phyloP scores from a whole-genome alignment of 1,284 basidiomycete species.

The Cutaneotrichosporon cutaneum region DNA sequence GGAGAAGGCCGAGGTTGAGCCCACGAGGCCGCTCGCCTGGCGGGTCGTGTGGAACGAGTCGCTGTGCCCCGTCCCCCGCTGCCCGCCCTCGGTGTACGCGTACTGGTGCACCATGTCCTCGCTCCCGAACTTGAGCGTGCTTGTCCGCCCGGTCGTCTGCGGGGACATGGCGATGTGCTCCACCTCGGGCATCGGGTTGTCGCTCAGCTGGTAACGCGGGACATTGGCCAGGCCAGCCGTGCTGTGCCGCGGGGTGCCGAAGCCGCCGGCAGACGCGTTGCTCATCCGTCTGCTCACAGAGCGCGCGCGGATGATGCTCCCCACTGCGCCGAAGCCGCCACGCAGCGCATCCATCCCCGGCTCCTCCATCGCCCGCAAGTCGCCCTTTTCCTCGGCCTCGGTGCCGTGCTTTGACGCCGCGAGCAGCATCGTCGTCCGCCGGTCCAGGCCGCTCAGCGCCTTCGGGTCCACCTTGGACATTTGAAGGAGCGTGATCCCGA shows the following conservation, averaged over 20 bases:
- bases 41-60: conserved; percentile 30
- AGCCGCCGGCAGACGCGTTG: not conserved
- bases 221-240: conserved; percentile 43
- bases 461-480: conserved; percentile 72
- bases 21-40: conserved; percentile 21
- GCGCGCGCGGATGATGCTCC: conserved; percentile 82
- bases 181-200: conserved; percentile 49
- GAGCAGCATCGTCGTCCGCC: conserved; percentile 78
- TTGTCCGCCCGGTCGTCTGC: not conserved
- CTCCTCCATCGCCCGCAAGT: conserved; percentile 50
- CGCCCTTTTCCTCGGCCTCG: conserved; percentile 56
- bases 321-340: conserved; percentile 83
- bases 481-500: conserved; percentile 89
- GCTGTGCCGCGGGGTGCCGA: conserved; percentile 12
- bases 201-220: conserved; percentile 45
- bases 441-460: conserved; percentile 69
- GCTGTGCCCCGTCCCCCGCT: conserved; percentile 23
- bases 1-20: not conserved
- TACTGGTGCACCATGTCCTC: conserved; percentile 51
- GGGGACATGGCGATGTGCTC: conserved; percentile 25
- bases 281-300: conserved; percentile 36
- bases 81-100: conserved; percentile 32
- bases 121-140: conserved; percentile 48
- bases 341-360: conserved; percentile 83
- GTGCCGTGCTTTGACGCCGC: conserved; percentile 69